A percentile compares a stretch with the other conserved stretches of the same genome.
Conservation (phyloP, 1,284 basidiomycete genomes). For the Ustilago xerochloae region DNA sequence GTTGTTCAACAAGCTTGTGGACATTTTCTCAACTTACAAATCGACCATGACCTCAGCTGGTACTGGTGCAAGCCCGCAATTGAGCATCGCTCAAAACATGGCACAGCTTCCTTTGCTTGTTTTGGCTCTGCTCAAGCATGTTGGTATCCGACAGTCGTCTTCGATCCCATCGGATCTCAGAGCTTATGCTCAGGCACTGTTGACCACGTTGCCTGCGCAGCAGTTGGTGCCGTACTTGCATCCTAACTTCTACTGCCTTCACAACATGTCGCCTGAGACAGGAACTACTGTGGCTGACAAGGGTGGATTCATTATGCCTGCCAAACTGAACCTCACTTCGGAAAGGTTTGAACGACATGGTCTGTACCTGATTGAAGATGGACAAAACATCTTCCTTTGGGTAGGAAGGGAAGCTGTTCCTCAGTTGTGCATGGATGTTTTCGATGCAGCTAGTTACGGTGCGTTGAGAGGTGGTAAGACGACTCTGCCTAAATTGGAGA, state of each 20-base stretch:
- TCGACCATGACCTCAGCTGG: constrained; percentile 94
- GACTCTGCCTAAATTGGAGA: constrained; percentile 87
- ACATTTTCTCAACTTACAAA: constrained; percentile 92
- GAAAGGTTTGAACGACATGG: constrained; percentile 95
- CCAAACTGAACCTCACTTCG: constrained; percentile 88
- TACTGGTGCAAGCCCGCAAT: constrained; percentile 90
- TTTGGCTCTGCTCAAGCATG: constrained; percentile 92
- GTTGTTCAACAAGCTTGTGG: constrained; percentile 88
- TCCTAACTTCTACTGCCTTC: constrained; percentile 92
- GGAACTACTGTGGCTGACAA: constrained; percentile 56
- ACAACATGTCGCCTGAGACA: constrained; percentile 94
- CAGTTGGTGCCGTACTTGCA: constrained; percentile 92
- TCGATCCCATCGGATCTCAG: constrained; percentile 96
- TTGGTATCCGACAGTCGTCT: constrained; percentile 91
- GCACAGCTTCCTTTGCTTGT: constrained; percentile 91
- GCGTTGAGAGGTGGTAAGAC: constrained; percentile 91
- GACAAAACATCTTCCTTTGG: constrained; percentile 97
- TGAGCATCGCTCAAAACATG: constrained; percentile 90
- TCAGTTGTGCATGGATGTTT: constrained; percentile 92
- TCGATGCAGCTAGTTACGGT: constrained; percentile 87
- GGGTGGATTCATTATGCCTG: constrained; percentile 77
- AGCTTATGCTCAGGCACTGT: constrained; percentile 90
- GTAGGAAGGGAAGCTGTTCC: constrained; percentile 96
- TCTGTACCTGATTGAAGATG: constrained; percentile 95
- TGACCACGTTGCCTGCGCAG: constrained; percentile 91